Percentiles rank a stretch among this genome's conserved stretches.
Evolutionary conservation across 148 eudicot species (phyloP).

Genomic region (Heliosperma pusillum): DNA sequence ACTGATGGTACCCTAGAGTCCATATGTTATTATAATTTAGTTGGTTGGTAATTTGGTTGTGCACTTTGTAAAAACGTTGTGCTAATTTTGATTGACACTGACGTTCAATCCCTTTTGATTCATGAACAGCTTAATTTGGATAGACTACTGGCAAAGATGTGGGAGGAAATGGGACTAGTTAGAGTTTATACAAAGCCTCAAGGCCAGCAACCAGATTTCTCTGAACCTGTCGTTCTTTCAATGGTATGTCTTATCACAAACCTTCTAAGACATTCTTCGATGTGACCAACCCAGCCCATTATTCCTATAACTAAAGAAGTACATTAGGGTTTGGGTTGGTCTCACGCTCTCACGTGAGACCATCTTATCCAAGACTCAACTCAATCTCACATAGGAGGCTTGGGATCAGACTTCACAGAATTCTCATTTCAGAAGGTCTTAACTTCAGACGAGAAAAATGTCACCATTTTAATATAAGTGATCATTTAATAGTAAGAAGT

Average conservation of each 20-base stretch:
- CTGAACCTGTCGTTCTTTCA: conserved; percentile 94
- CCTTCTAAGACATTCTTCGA: neutral
- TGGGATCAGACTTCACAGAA: no score
- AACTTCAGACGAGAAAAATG: no score
- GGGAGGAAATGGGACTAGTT: conserved; percentile 99
- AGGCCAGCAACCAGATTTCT: conserved; percentile 98
- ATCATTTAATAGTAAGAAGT: no score
- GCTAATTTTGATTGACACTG: neutral
- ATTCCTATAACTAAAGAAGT: neutral
- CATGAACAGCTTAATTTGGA: conserved; percentile 83
- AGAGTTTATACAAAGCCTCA: conserved; percentile 98
- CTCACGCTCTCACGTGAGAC: neutral
- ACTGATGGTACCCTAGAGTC: neutral
- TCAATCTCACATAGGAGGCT: neutral
- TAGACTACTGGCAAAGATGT: conserved; percentile 90
- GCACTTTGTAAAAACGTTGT: neutral
- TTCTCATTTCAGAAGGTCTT: no score
- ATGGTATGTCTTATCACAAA: conserved; percentile 48
- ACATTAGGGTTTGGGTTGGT: neutral
- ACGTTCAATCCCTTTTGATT: conserved; percentile 16
- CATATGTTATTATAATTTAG: neutral
- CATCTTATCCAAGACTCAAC: neutral
- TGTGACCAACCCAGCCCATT: neutral
- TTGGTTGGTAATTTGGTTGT: neutral
- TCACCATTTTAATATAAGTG: no score